phyloP scores from a whole-genome alignment of 2,329 filamentous ascomycete genomes.

The Colletotrichum sansevieriae region DNA sequence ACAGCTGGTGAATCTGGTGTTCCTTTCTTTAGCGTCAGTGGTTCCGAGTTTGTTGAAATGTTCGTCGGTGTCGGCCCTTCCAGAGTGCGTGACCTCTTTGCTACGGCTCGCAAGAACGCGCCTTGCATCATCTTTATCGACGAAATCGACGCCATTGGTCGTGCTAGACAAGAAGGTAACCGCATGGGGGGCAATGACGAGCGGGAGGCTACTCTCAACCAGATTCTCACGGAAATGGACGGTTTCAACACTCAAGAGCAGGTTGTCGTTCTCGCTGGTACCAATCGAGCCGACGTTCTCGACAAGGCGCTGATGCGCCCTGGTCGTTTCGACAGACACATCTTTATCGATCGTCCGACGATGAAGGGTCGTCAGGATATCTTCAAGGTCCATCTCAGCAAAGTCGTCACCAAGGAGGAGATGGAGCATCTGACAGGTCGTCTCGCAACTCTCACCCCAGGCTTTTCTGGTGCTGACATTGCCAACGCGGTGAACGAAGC shows the following conservation, averaged over 20 bases:
- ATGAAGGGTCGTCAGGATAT: conserved; percentile 98
- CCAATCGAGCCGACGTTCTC: conserved; percentile 93
- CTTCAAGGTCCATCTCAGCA: conserved; percentile 92
- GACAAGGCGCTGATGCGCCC: conserved; percentile 95
- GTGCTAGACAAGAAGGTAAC: conserved; percentile 85
- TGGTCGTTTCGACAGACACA: conserved; percentile 96
- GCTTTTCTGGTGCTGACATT: conserved; percentile 97
- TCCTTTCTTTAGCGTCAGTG: conserved; percentile 98
- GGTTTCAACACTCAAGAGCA: conserved; percentile 98
- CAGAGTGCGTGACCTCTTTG: conserved; percentile 93
- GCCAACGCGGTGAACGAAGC: conserved; percentile 99
- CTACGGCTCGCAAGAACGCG: conserved; percentile 93
- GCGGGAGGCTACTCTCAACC: conserved; percentile 95
- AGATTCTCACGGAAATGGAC: conserved; percentile 99
- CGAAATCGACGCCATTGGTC: conserved; percentile 98
- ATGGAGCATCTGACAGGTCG: conserved; percentile 89
- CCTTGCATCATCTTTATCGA: conserved; percentile 99
- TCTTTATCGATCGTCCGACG: conserved; percentile 92
- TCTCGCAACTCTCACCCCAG: conserved; percentile 91
- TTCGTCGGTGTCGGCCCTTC: conserved; percentile 99
- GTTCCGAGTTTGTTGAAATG: conserved; percentile 99
- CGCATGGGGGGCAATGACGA: conserved; percentile 88
- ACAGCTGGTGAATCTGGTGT: conserved; percentile 97
- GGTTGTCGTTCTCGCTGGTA: conserved; percentile 96
- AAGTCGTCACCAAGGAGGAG: conserved; percentile 94